A percentile compares a stretch with the other conserved stretches of the same genome.
Evolutionary conservation across 176 grass and related monocot genomes (phyloP).

Genomic region (Stipa capillata): DNA sequence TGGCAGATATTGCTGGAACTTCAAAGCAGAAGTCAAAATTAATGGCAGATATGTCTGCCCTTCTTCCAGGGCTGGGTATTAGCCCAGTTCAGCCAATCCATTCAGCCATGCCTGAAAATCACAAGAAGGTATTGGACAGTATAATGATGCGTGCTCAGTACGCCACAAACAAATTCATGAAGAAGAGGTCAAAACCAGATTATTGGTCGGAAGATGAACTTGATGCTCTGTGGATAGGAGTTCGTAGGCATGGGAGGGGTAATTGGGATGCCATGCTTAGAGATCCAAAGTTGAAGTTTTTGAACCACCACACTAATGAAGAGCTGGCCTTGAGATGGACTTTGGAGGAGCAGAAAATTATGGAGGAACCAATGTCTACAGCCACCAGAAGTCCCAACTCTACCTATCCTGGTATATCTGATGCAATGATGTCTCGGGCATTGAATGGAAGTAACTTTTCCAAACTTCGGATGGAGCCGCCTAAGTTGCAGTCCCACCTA

Average conservation of each 20-base stretch:
- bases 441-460: slow-evolving; percentile 73
- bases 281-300: slow-evolving; percentile 86
- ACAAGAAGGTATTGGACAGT: slow-evolving; percentile 88
- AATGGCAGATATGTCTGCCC: slow-evolving; percentile 39
- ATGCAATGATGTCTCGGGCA: slow-evolving; percentile 88
- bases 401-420: slow-evolving; percentile 64
- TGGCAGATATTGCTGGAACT: slow-evolving; percentile 40
- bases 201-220: slow-evolving; percentile 98
- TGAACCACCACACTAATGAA: slow-evolving; percentile 58
- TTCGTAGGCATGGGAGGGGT: slow-evolving; percentile 91
- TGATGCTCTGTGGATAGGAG: slow-evolving; percentile 96
- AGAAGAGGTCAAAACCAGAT: slow-evolving; percentile 68
- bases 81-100: slow-evolving; percentile 48
- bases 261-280: slow-evolving; percentile 94
- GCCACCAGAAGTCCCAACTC: slow-evolving; percentile 45
- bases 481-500: slow-evolving; percentile 68
- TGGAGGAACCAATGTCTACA: slow-evolving; percentile 57
- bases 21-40: slow-evolving; percentile 55
- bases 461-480: slow-evolving; percentile 56
- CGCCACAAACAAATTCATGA: slow-evolving; percentile 66
- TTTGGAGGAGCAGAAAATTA: slow-evolving; percentile 82
- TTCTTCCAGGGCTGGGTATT: slow-evolving; percentile 63
- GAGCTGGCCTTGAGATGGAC: slow-evolving; percentile 86
- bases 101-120: slow-evolving; percentile 79
- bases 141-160: slow-evolving; percentile 85